Evolutionary conservation across 768 basidiomycete species (phyloP).

Genomic region (Auriscalpium vulgare): DNA sequence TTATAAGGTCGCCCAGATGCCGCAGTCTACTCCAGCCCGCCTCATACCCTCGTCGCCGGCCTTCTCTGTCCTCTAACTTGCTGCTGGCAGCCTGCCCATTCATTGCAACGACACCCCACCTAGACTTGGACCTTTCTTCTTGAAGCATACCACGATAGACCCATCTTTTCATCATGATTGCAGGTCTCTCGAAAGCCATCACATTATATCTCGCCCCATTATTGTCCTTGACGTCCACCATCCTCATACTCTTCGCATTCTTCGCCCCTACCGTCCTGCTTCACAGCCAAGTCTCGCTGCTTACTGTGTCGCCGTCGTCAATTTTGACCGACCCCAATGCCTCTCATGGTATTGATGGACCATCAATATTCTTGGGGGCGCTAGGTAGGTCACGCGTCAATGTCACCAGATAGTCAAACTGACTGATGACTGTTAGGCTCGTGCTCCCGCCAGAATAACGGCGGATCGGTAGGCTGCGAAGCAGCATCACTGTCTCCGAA

Average conservation of each 20-base stretch:
- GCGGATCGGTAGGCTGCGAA: conserved; percentile 48
- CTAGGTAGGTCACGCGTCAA: conserved; percentile 38
- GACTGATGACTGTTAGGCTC: conserved; percentile 41
- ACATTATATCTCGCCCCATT: conserved; percentile 63
- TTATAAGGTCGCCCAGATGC: background rate
- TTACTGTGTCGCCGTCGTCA: conserved; percentile 55
- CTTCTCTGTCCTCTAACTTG: background rate
- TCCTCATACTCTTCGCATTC: conserved; percentile 60
- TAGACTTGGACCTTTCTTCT: no score
- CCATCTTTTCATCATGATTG: conserved; percentile 46
- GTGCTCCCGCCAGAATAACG: conserved; percentile 46
- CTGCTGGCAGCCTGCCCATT: conserved; percentile 11
- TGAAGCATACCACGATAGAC: no score
- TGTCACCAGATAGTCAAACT: background rate
- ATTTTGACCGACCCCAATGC: conserved; percentile 26
- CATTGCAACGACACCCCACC: no score
- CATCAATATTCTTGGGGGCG: conserved; percentile 57
- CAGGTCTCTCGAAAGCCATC: conserved; percentile 58
- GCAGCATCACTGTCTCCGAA: conserved; percentile 42
- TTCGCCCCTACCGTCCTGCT: conserved; percentile 59
- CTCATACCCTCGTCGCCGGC: background rate
- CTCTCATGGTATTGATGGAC: conserved; percentile 45
- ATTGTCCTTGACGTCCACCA: conserved; percentile 53
- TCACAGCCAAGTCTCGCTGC: conserved; percentile 52
- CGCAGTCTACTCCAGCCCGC: background rate